A percentile compares a stretch with the other conserved stretches of the same genome.
Evolutionary conservation across 2,329 filamentous ascomycete species (phyloP).

Genomic region (Ophiostoma himal-ulmi): DNA sequence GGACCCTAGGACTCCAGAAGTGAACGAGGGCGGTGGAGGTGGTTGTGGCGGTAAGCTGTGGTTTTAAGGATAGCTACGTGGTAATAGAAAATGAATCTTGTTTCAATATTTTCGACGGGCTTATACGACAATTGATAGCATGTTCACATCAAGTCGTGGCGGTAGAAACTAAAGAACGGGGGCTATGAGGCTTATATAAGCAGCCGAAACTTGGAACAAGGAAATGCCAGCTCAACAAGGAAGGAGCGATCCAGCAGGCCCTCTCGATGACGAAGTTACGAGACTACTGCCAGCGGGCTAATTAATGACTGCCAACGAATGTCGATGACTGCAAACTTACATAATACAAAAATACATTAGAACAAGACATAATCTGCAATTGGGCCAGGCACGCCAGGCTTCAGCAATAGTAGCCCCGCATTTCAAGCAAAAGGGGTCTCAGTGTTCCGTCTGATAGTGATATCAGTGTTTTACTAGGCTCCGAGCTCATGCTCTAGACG

Average conservation of each 20-base stretch:
- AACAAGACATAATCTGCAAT: background rate
- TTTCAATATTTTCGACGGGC: background rate
- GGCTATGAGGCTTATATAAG: background rate
- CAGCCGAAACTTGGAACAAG: background rate
- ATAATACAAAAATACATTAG: background rate
- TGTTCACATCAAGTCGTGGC: background rate
- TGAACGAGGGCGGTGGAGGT: conserved; percentile 11
- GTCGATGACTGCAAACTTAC: background rate
- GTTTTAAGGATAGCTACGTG: background rate
- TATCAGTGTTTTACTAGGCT: background rate
- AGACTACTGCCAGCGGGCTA: background rate
- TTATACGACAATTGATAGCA: background rate
- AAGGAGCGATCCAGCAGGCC: background rate
- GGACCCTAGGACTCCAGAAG: background rate
- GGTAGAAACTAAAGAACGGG: background rate
- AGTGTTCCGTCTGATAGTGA: background rate
- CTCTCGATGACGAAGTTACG: conserved; percentile 1
- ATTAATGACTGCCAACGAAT: background rate
- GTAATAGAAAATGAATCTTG: background rate
- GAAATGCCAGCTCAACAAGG: conserved; percentile 6
- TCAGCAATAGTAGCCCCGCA: background rate
- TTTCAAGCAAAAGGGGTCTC: background rate
- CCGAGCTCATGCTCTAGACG: background rate
- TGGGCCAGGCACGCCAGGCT: background rate
- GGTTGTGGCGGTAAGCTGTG: conserved; percentile 8